Percentiles rank a stretch among this genome's conserved stretches.
phyloP scores from a whole-genome alignment of 208 protist species.

The Tritrichomonas foetus region DNA sequence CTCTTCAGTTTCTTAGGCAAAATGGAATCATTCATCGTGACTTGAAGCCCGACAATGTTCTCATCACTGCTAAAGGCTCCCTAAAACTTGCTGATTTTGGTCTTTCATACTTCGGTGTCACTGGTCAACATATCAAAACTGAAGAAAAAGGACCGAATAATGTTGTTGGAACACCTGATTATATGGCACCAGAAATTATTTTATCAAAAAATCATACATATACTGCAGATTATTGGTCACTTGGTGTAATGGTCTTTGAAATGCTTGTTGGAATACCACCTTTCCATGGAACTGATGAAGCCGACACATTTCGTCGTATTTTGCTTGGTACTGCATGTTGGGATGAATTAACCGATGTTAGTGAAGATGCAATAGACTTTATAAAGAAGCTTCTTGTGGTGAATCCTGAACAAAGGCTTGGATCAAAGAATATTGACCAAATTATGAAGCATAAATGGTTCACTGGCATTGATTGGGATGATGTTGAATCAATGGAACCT shows the following conservation, averaged over 20 bases:
- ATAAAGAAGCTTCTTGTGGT: neutral
- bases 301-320: neutral
- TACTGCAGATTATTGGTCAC: neutral
- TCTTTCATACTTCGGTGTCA: neutral
- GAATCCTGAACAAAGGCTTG: neutral
- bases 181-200: neutral
- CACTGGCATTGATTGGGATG: neutral
- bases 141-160: neutral
- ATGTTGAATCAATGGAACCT: neutral
- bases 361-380: neutral
- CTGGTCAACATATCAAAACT: neutral
- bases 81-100: constrained; percentile 22
- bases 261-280: neutral
- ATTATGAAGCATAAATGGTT: neutral
- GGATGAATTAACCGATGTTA: neutral
- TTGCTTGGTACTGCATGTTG: neutral
- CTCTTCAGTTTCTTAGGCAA: neutral
- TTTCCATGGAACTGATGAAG: neutral
- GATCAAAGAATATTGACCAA: neutral
- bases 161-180: neutral
- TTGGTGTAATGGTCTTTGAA: neutral
- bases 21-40: constrained; percentile 1
- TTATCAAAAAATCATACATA: neutral
- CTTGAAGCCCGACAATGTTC: neutral
- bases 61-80: neutral